phyloP scores from a whole-genome alignment of 176 grass and related monocot genomes.

The Carex scoparia region DNA sequence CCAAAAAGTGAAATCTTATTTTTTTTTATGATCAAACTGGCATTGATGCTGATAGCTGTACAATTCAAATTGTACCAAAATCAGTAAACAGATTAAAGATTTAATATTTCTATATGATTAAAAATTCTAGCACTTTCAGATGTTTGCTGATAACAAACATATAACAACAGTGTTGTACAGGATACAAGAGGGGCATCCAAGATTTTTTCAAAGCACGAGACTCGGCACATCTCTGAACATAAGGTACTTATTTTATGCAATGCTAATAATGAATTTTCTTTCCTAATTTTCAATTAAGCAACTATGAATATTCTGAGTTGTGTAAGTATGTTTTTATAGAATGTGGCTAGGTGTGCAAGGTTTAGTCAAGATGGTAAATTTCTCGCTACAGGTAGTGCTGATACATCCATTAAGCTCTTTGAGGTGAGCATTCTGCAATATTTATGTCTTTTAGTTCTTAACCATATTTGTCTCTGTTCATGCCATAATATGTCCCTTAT shows the following conservation, averaged over 20 bases:
- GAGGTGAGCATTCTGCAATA: conserved; percentile 46
- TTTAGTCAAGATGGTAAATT: conserved; percentile 83
- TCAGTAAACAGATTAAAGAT: not conserved
- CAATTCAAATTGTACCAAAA: not conserved
- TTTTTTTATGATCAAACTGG: not conserved
- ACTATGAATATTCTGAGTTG: conserved; percentile 15
- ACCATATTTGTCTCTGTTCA: not conserved
- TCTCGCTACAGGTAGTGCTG: conserved; percentile 91
- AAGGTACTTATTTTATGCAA: conserved; percentile 45
- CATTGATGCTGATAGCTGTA: not conserved
- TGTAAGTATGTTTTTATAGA: conserved; percentile 40
- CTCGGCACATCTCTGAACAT: conserved; percentile 76
- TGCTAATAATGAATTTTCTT: not conserved
- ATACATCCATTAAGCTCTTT: conserved; percentile 88
- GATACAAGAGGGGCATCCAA: conserved; percentile 71
- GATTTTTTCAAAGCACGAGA: conserved; percentile 82
- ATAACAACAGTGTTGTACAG: conserved; percentile 33
- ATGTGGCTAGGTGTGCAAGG: conserved; percentile 68
- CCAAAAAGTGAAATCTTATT: not conserved
- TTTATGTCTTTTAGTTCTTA: not conserved
- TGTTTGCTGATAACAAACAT: conserved; percentile 5
- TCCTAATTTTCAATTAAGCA: not conserved
- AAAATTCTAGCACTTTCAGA: not conserved
- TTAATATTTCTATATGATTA: not conserved
- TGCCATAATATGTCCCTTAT: conserved; percentile 10